Percentiles rank a stretch among this genome's conserved stretches.
These are phyloP conservation scores for Auricularia sp. DNA, from an alignment of 768 basidiomycete genomes.

Conservation along the genomic window DNA sequence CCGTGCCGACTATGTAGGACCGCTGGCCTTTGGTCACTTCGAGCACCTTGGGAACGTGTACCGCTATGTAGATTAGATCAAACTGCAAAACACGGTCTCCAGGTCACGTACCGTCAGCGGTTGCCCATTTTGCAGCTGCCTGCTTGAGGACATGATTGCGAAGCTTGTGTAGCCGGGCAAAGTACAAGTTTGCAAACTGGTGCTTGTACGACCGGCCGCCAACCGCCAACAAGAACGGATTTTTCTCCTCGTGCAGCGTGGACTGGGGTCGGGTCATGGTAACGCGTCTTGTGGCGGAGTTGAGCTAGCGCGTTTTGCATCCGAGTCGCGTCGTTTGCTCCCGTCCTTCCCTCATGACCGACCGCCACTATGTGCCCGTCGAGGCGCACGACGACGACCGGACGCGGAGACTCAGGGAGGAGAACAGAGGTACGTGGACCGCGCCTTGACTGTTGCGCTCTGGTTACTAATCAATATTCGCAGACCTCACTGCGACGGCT, in stretches of 20 bases:
- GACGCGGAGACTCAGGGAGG: background rate
- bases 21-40: constrained; percentile 78
- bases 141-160: constrained; percentile 35
- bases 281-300: background rate
- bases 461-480: no score
- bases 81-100: no score
- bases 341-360: no score
- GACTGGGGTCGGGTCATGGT: background rate
- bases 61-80: constrained; percentile 18
- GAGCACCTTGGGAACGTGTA: constrained; percentile 67
- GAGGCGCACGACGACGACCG: background rate
- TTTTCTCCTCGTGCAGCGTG: background rate
- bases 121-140: constrained; percentile 42
- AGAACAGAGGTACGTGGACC: background rate
- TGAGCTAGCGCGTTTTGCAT: background rate
- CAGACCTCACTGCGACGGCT: no score
- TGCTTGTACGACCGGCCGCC: constrained; percentile 47
- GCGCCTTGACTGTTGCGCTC: background rate
- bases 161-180: constrained; percentile 43
- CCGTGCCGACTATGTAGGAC: constrained; percentile 88
- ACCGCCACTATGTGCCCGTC: background rate
- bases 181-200: constrained; percentile 69
- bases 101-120: constrained; percentile 27
- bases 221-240: constrained; percentile 31
- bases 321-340: background rate